These are phyloP conservation scores for Globisporangium megalacanthum DNA, from an alignment of 352 stramenopile species.

Conservation along the genomic window DNA sequence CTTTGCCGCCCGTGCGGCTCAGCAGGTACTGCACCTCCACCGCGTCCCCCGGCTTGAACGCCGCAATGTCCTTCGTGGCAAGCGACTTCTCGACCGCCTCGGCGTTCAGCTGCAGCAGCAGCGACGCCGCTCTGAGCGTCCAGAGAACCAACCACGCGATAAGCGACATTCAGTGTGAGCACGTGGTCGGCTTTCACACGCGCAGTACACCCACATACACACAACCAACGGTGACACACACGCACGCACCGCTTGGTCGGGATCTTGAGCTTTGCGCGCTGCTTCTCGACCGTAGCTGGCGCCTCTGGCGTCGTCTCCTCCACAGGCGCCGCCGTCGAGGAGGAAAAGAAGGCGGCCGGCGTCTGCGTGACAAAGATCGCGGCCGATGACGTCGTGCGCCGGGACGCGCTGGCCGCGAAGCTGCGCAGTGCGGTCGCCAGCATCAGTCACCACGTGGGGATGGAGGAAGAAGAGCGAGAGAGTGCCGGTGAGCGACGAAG, in stretches of 20 bases:
- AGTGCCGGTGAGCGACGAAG: too few relatives aligned
- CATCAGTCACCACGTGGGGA: constrained; percentile 22
- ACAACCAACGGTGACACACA: neutral
- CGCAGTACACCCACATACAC: neutral
- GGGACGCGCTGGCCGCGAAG: constrained; percentile 30
- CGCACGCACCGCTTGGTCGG: constrained; percentile 53
- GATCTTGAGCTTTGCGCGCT: constrained; percentile 75
- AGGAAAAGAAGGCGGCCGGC: constrained; percentile 32
- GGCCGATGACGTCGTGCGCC: constrained; percentile 10
- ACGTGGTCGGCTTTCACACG: neutral
- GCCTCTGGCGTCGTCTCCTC: constrained; percentile 11
- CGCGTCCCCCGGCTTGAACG: constrained; percentile 71
- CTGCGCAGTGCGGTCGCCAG: constrained; percentile 52
- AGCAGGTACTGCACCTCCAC: constrained; percentile 81
- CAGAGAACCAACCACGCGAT: neutral
- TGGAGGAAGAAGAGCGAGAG: too few relatives aligned
- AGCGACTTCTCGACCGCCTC: constrained; percentile 63
- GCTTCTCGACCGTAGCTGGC: constrained; percentile 12
- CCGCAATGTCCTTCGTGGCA: constrained; percentile 57
- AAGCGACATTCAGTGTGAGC: too few relatives aligned
- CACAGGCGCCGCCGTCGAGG: neutral
- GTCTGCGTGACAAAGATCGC: constrained; percentile 24
- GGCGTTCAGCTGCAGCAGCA: constrained; percentile 64
- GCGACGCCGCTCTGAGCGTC: constrained; percentile 34
- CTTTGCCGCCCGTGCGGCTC: constrained; percentile 62